These are phyloP conservation scores for Russula sp. DNA, from an alignment of 768 basidiomycete species.

Conservation along the genomic window DNA sequence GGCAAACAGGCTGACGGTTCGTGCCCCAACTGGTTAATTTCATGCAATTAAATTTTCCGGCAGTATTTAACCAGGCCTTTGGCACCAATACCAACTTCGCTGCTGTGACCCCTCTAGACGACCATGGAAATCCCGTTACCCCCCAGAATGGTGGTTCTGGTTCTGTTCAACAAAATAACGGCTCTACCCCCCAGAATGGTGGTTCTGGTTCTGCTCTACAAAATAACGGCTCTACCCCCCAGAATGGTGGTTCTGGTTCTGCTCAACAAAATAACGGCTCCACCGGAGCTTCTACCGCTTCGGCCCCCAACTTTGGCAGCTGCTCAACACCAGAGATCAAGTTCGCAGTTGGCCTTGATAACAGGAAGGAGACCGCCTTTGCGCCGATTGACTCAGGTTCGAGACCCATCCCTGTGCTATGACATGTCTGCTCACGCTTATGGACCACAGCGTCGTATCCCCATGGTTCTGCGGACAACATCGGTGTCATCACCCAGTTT, in stretches of 20 bases:
- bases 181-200: too few relatives aligned
- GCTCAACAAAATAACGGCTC: conserved; percentile 28
- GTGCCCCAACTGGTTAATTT: neutral
- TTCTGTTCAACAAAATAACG: conserved; percentile 27
- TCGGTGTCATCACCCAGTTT: conserved; percentile 51
- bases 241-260: too few relatives aligned
- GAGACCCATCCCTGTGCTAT: neutral
- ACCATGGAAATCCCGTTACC: conserved; percentile 43
- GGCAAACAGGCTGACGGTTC: conserved; percentile 55
- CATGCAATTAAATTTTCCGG: neutral
- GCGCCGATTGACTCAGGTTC: conserved; percentile 43
- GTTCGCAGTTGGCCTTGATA: conserved; percentile 55
- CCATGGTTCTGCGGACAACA: conserved; percentile 29
- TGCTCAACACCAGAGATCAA: conserved; percentile 55
- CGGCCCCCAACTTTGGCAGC: conserved; percentile 46
- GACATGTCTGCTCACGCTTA: neutral
- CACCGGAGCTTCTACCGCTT: too few relatives aligned
- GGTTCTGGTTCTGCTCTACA: too few relatives aligned
- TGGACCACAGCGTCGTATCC: conserved; percentile 12
- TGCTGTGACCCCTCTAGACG: conserved; percentile 42
- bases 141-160: too few relatives aligned
- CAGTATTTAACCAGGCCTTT: conserved; percentile 56
- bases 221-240: conserved; percentile 33
- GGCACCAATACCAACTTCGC: conserved; percentile 54
- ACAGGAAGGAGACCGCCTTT: conserved; percentile 55